These are phyloP conservation scores for Ampelocalamus luodianensis DNA, from an alignment of 176 grass and related monocot genomes.

Conservation along the genomic window DNA sequence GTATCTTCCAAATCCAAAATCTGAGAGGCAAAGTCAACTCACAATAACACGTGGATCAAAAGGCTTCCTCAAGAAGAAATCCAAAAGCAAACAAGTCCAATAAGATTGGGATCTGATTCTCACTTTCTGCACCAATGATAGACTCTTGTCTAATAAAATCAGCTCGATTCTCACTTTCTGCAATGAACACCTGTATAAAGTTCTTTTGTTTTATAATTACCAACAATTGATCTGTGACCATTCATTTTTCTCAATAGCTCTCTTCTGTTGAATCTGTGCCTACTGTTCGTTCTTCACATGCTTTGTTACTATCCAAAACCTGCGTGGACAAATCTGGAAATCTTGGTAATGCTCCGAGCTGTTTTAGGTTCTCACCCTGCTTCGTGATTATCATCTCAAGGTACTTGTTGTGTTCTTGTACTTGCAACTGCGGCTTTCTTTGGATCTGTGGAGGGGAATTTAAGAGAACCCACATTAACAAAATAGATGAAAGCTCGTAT, in stretches of 20 bases:
- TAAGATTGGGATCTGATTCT: not conserved
- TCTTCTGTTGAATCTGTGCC: slow-evolving; percentile 2
- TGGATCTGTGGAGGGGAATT: slow-evolving; percentile 54
- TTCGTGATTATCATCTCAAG: slow-evolving; percentile 73
- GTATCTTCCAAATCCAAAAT: not conserved
- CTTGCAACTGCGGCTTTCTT: slow-evolving; percentile 79
- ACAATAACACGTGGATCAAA: not conserved
- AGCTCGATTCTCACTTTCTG: no score
- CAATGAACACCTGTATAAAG: no score
- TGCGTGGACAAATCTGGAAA: not conserved
- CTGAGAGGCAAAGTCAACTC: not conserved
- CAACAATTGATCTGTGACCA: not conserved
- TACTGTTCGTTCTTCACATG: not conserved
- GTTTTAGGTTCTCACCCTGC: slow-evolving; percentile 61
- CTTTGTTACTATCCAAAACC: not conserved
- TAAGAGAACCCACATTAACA: not conserved
- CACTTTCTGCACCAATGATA: slow-evolving; percentile 15
- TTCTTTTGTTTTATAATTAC: not conserved
- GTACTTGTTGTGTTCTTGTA: slow-evolving; percentile 82
- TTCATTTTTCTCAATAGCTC: not conserved
- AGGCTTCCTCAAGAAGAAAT: not conserved
- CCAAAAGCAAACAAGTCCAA: not conserved
- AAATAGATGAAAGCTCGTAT: not conserved
- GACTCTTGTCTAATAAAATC: not conserved
- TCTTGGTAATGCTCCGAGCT: slow-evolving; percentile 40